Conservation (phyloP, 2,329 filamentous ascomycete species). For the Lecanicillium sp. region DNA sequence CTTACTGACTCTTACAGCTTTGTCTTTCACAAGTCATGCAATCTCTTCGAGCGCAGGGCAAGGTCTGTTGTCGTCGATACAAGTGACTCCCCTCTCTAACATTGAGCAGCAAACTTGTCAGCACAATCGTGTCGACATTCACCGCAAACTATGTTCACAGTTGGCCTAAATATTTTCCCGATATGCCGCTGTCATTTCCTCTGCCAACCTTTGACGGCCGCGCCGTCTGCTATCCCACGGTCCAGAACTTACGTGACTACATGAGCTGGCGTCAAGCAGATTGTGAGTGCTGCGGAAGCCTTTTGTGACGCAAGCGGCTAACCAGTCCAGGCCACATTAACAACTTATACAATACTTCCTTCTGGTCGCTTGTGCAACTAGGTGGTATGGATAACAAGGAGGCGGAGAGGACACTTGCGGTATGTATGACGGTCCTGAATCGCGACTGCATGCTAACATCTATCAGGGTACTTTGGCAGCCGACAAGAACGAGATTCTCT, state of each 20-base stretch:
- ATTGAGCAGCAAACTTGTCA: conserved; percentile 71
- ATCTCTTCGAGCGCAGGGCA: conserved; percentile 77
- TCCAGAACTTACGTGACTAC: conserved; percentile 82
- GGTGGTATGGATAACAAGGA: conserved; percentile 70
- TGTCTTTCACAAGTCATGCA: conserved; percentile 76
- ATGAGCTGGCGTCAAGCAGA: conserved; percentile 96
- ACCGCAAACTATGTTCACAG: conserved; percentile 82
- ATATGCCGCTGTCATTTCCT: conserved; percentile 62
- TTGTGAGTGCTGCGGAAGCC: conserved; percentile 52
- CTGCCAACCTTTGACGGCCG: conserved; percentile 89
- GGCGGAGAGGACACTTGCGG: conserved; percentile 74
- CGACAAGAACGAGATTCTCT: conserved; percentile 96
- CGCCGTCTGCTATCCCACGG: conserved; percentile 81
- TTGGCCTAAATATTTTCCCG: conserved; percentile 72
- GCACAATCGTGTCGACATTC: conserved; percentile 87
- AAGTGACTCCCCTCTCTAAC: conserved; percentile 8
- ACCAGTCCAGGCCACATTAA: conserved; percentile 75
- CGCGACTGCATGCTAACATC: conserved; percentile 18
- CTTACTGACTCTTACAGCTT: conserved; percentile 54
- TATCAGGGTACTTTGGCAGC: conserved; percentile 69
- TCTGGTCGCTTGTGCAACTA: conserved; percentile 80
- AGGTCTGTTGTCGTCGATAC: conserved; percentile 47
- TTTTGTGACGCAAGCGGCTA: not conserved
- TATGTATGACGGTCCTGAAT: conserved; percentile 29
- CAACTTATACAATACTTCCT: conserved; percentile 96